phyloP scores from a whole-genome alignment of 371 early-diverging fungal species.

The Mortierella sp. region DNA sequence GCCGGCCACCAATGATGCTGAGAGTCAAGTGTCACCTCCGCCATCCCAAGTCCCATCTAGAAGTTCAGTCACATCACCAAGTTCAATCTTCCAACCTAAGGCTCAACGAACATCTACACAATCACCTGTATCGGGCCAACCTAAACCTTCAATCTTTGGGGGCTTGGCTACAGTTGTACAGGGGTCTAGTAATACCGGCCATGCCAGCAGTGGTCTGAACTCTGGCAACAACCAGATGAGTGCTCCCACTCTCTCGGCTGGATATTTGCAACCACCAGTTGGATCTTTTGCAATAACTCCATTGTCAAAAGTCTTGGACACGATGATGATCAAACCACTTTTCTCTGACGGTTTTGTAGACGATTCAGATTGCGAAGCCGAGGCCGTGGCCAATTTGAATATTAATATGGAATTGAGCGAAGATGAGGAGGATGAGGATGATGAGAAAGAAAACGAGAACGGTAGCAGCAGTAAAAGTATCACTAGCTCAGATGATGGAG shows the following conservation, averaged over 20 bases:
- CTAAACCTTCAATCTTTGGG: conserved; percentile 13
- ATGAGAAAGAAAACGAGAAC: conserved; percentile 37
- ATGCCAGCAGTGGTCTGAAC: not conserved
- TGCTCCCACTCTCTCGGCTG: not conserved
- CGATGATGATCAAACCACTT: conserved; percentile 66
- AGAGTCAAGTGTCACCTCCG: not conserved
- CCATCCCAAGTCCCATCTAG: conserved; percentile 2
- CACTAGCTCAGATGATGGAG: not conserved
- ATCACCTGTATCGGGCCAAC: not conserved
- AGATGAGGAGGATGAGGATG: conserved; percentile 60
- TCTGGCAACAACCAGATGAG: not conserved
- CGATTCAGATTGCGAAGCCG: conserved; percentile 65
- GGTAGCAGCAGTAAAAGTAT: conserved; percentile 26
- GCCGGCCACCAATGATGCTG: not conserved
- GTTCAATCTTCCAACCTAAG: conserved; percentile 2
- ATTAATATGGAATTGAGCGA: conserved; percentile 58
- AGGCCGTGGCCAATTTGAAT: conserved; percentile 41
- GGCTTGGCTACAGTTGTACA: conserved; percentile 16
- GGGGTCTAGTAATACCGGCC: not conserved
- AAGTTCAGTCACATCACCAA: conserved; percentile 1
- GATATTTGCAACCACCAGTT: not conserved
- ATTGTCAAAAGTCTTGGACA: conserved; percentile 46
- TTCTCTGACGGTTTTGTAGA: conserved; percentile 68
- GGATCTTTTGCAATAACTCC: conserved; percentile 8
- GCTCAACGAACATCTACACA: conserved; percentile 14